Conservation (phyloP, 2,329 filamentous ascomycete genomes). For the Nemania sp. region DNA sequence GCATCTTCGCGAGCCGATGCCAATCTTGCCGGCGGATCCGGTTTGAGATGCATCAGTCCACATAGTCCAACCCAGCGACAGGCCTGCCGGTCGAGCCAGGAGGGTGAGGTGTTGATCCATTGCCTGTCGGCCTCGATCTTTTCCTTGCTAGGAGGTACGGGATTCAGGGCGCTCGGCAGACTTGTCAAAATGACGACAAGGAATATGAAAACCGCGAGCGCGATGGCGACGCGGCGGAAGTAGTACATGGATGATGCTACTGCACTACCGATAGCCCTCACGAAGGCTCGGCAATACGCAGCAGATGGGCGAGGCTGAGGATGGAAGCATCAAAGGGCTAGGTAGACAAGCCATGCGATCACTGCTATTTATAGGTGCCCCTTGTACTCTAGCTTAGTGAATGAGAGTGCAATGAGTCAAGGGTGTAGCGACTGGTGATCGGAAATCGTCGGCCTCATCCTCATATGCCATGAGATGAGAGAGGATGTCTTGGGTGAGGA, state of each 20-base stretch:
- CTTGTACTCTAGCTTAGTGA: background rate
- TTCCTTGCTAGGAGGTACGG: constrained; percentile 62
- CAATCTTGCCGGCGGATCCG: constrained; percentile 54
- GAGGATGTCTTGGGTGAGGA: too few relatives aligned
- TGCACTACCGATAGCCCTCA: background rate
- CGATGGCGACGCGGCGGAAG: constrained; percentile 49
- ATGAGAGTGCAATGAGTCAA: background rate
- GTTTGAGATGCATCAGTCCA: constrained; percentile 72
- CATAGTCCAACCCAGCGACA: constrained; percentile 82
- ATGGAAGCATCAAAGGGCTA: background rate
- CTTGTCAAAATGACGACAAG: constrained; percentile 54
- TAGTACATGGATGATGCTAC: constrained; percentile 45
- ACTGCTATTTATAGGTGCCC: background rate
- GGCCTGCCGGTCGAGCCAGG: constrained; percentile 73
- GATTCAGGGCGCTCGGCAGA: constrained; percentile 61
- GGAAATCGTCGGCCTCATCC: background rate
- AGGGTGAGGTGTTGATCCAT: constrained; percentile 73
- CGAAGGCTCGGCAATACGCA: background rate
- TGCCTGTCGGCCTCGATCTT: constrained; percentile 63
- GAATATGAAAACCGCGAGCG: constrained; percentile 45
- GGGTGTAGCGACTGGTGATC: background rate
- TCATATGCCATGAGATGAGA: too few relatives aligned
- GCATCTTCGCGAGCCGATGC: constrained; percentile 22
- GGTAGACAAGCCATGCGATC: background rate
- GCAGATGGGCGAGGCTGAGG: background rate